Evolutionary conservation across 1,284 basidiomycete genomes (phyloP).

Genomic region (Golubevia sp.): DNA sequence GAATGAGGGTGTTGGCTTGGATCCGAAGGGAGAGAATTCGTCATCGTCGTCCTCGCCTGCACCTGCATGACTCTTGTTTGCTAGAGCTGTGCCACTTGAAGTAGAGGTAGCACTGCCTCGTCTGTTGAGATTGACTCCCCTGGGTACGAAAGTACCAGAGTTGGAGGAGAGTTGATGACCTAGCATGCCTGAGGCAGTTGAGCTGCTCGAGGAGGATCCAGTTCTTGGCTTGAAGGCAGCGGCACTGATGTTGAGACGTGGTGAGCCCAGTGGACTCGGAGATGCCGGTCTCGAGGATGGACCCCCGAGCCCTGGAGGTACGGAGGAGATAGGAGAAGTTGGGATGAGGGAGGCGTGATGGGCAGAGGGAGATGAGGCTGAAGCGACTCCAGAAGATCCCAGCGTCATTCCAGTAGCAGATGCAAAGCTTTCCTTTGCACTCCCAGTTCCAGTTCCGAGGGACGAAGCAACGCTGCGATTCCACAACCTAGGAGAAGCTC

Average conservation of each 20-base stretch:
- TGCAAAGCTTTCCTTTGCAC: neutral
- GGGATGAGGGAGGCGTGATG: neutral
- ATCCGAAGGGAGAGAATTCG: conserved; percentile 67
- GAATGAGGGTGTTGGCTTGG: neutral
- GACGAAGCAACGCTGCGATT: conserved; percentile 16
- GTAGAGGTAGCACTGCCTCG: conserved; percentile 26
- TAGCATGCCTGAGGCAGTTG: neutral
- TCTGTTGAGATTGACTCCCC: conserved; percentile 15
- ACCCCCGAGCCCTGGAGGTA: conserved; percentile 19
- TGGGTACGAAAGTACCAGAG: conserved; percentile 16
- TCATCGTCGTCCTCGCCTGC: conserved; percentile 65
- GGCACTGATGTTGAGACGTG: conserved; percentile 48
- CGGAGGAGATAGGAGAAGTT: conserved; percentile 22
- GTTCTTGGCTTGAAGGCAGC: conserved; percentile 38
- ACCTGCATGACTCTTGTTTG: conserved; percentile 35
- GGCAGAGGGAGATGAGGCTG: neutral
- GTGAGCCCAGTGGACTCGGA: conserved; percentile 41
- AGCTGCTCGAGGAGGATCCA: neutral
- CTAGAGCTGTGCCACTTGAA: conserved; percentile 28
- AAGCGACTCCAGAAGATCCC: neutral
- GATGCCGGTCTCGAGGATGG: conserved; percentile 23
- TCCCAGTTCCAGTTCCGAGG: neutral
- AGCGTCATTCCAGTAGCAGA: neutral
- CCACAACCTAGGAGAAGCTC: conserved; percentile 37
- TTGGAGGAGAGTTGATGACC: conserved; percentile 2